phyloP scores from a whole-genome alignment of 768 basidiomycete species.

The Suillus cothurnatus region DNA sequence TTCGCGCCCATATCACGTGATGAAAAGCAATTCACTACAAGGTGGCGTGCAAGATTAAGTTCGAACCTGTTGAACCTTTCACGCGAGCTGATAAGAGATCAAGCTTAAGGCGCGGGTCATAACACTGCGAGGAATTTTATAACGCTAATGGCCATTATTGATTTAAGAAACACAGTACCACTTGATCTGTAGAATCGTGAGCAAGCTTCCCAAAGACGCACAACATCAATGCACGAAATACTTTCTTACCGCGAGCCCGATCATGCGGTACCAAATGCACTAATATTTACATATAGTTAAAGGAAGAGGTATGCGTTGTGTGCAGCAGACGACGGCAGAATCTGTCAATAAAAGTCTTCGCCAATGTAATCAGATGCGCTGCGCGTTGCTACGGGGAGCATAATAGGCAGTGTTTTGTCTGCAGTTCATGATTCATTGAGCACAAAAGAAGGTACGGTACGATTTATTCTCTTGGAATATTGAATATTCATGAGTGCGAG shows the following conservation, averaged over 20 bases:
- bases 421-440: slow-evolving; percentile 25
- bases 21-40: slow-evolving; percentile 7
- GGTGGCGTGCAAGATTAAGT: not conserved
- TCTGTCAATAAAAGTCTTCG: not conserved
- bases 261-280: not conserved
- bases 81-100: not conserved
- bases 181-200: not conserved
- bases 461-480: slow-evolving; percentile 31
- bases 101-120: not conserved
- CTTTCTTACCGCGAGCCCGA: not conserved
- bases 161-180: not conserved
- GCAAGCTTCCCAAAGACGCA: not conserved
- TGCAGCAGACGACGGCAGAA: not conserved
- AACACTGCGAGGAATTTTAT: not conserved
- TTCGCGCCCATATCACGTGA: slow-evolving; percentile 13
- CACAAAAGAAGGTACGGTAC: slow-evolving; percentile 32
- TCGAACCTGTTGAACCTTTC: not conserved
- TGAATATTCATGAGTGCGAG: slow-evolving; percentile 20
- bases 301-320: not conserved
- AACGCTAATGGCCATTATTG: not conserved
- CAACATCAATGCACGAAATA: not conserved
- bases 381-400: not conserved
- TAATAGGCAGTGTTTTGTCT: slow-evolving; percentile 3
- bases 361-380: not conserved
- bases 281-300: not conserved